Evolutionary conservation across 495 filamentous ascomycete genomes (phyloP), one percentile per base, ranked within the genome.

Genomic region (Penicillium robsamsonii): DNA sequence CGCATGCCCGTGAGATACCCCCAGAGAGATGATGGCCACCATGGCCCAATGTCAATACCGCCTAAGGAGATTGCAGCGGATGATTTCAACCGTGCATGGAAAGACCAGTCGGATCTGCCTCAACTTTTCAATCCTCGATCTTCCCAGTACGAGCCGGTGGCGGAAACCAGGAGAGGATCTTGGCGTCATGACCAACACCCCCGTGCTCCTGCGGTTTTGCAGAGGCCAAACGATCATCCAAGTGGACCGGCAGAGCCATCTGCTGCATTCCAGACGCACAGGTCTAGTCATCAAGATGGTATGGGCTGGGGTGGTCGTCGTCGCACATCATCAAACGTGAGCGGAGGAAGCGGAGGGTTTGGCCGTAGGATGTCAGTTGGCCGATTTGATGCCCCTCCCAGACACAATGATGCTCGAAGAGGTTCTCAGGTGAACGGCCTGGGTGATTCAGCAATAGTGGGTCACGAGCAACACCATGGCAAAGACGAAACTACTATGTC

Each of bases 51-150:
- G 46, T 12, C 46, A 24, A 37, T 73, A 62, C 75, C 76, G 38
- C 79, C 87, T 4, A 89, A 90, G 65, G 92, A 97, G 69, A 94
- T 97, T 62, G 90, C 91, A 9, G 91, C 93, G 5, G 94, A 97
- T 68, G 91, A 96, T 60, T 97, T 97, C 66, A 95, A 89, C 66
- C 83, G 95, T 53, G 82, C 85, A 20, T 95, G 89, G 87, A 82
- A 88, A 61, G 92, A 96, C 15, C 79, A 86, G 41, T 77, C 82
- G 10, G 81, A 76, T 20, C 75, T 75, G 29, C 84, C 84, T 53
- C 79, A 97, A 67, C 80, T 99, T 0, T 99, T 84, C 70, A 96
- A 97, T 69, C 96, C 94, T 10, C 87, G 95, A 38, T 96, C 91
- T 44, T 94, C 95, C 22, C 87, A 91, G 41, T 95, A 96, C 62